phyloP scores from a whole-genome alignment of 768 basidiomycete genomes.

The Phylloporus sp. region DNA sequence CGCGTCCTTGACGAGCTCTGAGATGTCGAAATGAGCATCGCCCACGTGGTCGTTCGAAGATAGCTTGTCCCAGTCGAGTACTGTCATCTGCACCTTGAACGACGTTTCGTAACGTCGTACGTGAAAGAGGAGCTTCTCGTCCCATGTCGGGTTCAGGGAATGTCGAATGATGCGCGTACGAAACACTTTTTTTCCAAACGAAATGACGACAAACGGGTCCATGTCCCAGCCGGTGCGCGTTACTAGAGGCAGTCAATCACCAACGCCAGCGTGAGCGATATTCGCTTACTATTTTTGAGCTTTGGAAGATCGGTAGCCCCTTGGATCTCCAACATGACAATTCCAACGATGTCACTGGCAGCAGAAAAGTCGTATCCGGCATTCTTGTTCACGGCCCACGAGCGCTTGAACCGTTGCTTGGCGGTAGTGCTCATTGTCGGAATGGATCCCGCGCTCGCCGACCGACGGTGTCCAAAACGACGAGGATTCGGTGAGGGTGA shows the following conservation, averaged over 20 bases:
- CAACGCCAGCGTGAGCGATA: background rate
- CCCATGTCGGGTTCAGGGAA: slow-evolving; percentile 82
- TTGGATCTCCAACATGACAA: slow-evolving; percentile 91
- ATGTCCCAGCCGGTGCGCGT: slow-evolving; percentile 89
- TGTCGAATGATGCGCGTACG: slow-evolving; percentile 86
- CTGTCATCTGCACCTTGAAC: slow-evolving; percentile 73
- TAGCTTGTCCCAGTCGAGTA: slow-evolving; percentile 97
- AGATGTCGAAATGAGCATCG: slow-evolving; percentile 65
- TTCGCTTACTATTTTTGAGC: slow-evolving; percentile 74
- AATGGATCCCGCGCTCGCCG: slow-evolving; percentile 29
- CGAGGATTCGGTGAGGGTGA: slow-evolving; percentile 22
- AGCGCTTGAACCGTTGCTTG: slow-evolving; percentile 38
- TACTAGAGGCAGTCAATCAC: slow-evolving; percentile 40
- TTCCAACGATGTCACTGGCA: slow-evolving; percentile 82
- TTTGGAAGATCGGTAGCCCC: slow-evolving; percentile 79
- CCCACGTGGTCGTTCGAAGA: slow-evolving; percentile 87
- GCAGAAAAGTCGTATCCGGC: slow-evolving; percentile 57
- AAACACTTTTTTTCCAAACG: slow-evolving; percentile 97
- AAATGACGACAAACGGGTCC: slow-evolving; percentile 95
- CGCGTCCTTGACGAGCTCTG: slow-evolving; percentile 61
- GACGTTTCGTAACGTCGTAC: slow-evolving; percentile 80
- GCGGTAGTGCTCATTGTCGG: slow-evolving; percentile 14
- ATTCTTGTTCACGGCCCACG: slow-evolving; percentile 35
- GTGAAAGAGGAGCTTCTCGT: slow-evolving; percentile 94
- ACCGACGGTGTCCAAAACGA: slow-evolving; percentile 28